phyloP scores from a whole-genome alignment of 768 basidiomycete species.

The Mycena epipterygia region DNA sequence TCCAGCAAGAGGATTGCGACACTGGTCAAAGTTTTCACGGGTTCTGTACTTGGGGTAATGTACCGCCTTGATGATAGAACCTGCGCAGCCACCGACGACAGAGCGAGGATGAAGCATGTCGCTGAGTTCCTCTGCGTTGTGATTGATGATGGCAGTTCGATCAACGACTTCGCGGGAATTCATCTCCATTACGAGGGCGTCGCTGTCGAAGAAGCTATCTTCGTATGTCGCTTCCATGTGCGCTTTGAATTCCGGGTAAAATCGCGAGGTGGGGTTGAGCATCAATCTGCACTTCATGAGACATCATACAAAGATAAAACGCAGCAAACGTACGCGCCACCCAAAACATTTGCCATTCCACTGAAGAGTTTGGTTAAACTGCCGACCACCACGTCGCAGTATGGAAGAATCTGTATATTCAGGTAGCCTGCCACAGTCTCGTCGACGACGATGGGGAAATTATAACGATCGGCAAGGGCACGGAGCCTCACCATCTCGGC shows the following conservation, averaged over 20 bases:
- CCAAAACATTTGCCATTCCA: constrained; percentile 68
- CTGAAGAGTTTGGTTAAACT: constrained; percentile 69
- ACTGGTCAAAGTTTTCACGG: constrained; percentile 52
- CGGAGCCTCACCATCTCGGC: constrained; percentile 57
- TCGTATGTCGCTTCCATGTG: constrained; percentile 53
- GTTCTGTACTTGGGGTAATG: constrained; percentile 53
- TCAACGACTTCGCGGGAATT: constrained; percentile 64
- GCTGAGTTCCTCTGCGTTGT: constrained; percentile 60
- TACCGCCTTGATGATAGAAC: constrained; percentile 55
- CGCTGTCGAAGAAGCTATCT: constrained; percentile 62
- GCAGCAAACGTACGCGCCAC: constrained; percentile 59
- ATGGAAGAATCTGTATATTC: constrained; percentile 62
- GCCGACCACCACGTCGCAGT: constrained; percentile 63
- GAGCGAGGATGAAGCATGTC: constrained; percentile 55
- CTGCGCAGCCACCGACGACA: constrained; percentile 16
- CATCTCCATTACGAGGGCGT: constrained; percentile 67
- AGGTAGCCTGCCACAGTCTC: constrained; percentile 68
- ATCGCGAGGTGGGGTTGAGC: constrained; percentile 58
- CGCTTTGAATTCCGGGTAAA: constrained; percentile 53
- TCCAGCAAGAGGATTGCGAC: constrained; percentile 45
- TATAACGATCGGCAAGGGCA: constrained; percentile 59
- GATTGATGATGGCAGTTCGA: constrained; percentile 58
- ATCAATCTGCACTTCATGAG: constrained; percentile 57
- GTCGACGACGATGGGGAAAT: constrained; percentile 65
- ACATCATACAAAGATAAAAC: not conserved